Percentiles rank a stretch among this genome's conserved stretches.
phyloP scores from a whole-genome alignment of 2,329 filamentous ascomycete species.

The Aspergillus glaucus region DNA sequence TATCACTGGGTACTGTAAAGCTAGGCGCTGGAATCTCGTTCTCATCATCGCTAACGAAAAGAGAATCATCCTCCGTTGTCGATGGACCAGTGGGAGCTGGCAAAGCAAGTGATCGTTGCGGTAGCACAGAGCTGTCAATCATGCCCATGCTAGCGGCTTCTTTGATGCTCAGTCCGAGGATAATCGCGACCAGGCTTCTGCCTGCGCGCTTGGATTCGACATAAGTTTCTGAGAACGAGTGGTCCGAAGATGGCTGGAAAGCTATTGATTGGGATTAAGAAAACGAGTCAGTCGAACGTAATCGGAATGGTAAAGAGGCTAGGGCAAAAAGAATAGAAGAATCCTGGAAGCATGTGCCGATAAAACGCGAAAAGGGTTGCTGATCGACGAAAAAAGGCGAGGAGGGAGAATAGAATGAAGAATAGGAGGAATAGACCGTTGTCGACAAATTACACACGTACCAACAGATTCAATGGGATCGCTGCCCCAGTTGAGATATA shows the following conservation, averaged over 20 bases:
- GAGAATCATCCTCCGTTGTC: constrained; percentile 26
- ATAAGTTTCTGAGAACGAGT: constrained; percentile 47
- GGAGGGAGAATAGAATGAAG: constrained; percentile 1
- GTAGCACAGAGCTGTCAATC: constrained; percentile 39
- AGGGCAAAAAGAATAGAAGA: not conserved
- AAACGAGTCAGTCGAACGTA: constrained; percentile 12
- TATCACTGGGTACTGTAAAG: constrained; percentile 7
- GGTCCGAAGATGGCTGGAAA: constrained; percentile 42
- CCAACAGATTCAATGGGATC: constrained; percentile 43
- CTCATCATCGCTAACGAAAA: constrained; percentile 35
- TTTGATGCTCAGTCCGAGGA: constrained; percentile 50
- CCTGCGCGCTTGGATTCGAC: constrained; percentile 55
- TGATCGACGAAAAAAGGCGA: not conserved
- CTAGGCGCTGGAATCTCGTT: constrained; percentile 21
- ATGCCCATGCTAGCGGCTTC: constrained; percentile 46
- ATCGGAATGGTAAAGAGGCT: not conserved
- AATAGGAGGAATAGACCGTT: constrained; percentile 11
- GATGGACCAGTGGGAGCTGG: constrained; percentile 20
- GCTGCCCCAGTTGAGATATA: constrained; percentile 48
- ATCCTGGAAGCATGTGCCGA: not conserved
- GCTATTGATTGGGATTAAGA: constrained; percentile 18
- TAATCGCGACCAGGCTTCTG: constrained; percentile 51
- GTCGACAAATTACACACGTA: constrained; percentile 23
- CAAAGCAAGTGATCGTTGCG: constrained; percentile 15
- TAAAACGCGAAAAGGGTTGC: not conserved